Base-by-base conservation (phyloP, 192 early-diverging fungal genomes). In the Phlyctochytrium planicorne region DNA sequence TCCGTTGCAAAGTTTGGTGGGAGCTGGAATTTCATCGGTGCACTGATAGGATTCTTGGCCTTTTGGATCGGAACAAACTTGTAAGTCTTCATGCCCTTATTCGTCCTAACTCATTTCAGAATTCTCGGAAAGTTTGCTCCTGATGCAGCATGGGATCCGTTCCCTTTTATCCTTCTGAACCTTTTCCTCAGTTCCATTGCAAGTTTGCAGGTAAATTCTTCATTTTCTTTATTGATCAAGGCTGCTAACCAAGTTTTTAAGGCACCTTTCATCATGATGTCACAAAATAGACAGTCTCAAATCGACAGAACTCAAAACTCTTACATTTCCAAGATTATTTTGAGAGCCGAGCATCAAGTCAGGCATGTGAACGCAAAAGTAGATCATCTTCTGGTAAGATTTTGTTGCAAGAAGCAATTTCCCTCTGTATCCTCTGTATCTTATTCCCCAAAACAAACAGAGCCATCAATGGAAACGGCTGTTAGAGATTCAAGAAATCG, bases 231-330 rank as follows among this genome's bases (percentile, higher is more conserved):
- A n/a, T 50, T 50, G 40, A 50, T 50, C n/a, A 10, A n/a, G 10
- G 12, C n/a, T 10, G n/a, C n/a, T 50, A 50, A 50, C 40, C 10
- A 50, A 14, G 12, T 50, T 50, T n/a, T 10, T 14, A 50, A 50
- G 40, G 80, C 74, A n/a, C 80, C 80, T 30, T 53, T 81, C 57
- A 81, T 81, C 52, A 81, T 81, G 80, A 81, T 81, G 80, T 78
- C 80, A 2, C 80, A 81, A 62, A 81, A 81, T 60, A 12, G 80
- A 2, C 76, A 78, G 61, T 24, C 70, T 23, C 73, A 62, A 30
- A 31, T 75, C 20, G 80, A 81, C 63, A 20, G 71, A 1, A 4
- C 53, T 16, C 69, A 81, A 57, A 72, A 37, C 36, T 63, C 75
- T 60, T 81, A 69, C 65, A 55, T 81, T 34, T 53, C 67, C 17